Percentiles rank a stretch among this genome's conserved stretches.
Conservation (phyloP, 75 land plant genomes). For the Picea glauca region DNA sequence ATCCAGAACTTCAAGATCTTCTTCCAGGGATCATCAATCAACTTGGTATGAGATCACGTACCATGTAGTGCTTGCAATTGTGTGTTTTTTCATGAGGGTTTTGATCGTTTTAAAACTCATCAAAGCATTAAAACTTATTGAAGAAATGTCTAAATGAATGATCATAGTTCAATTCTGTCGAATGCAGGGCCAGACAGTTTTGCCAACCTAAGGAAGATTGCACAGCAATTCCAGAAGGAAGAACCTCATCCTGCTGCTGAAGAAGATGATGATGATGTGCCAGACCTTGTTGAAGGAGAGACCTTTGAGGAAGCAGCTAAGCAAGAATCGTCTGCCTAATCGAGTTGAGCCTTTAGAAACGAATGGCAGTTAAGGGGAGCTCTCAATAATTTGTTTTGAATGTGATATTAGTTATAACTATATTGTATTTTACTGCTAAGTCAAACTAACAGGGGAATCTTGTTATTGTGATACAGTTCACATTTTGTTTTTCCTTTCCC, state of each 20-base stretch:
- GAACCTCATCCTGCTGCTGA: conserved; percentile 22
- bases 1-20: conserved; percentile 73
- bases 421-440: not conserved
- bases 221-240: conserved; percentile 75
- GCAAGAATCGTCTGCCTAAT: conserved; percentile 19
- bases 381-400: not conserved
- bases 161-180: not conserved
- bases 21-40: conserved; percentile 86
- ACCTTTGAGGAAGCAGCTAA: conserved; percentile 78
- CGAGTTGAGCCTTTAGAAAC: not conserved
- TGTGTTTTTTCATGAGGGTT: not conserved
- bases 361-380: not conserved
- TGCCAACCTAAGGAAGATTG: conserved; percentile 60
- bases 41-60: conserved; percentile 42
- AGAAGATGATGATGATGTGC: conserved; percentile 81
- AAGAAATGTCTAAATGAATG: not conserved
- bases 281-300: conserved; percentile 75
- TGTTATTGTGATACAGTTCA: not conserved
- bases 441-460: not conserved
- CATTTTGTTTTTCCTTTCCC: not conserved
- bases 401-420: not conserved
- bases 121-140: not conserved
- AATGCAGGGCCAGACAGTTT: conserved; percentile 75
- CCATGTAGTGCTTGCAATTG: not conserved
- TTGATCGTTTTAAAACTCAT: not conserved